Conservation (phyloP, 176 grass and related monocot genomes). For the Oryza australiensis region DNA sequence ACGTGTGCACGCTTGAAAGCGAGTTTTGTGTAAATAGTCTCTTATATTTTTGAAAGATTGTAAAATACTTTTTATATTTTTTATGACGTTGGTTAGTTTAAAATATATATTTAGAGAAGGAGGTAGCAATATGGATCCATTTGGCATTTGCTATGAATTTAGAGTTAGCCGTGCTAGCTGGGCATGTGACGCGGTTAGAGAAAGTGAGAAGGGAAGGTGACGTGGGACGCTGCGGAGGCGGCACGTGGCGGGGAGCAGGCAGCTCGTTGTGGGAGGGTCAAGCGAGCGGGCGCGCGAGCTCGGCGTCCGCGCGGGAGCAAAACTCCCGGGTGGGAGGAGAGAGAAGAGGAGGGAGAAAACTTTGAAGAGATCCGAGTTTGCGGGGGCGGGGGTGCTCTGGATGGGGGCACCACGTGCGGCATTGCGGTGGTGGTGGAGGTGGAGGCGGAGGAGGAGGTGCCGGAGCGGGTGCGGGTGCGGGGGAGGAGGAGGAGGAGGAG, state of each 20-base stretch:
- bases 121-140: neutral
- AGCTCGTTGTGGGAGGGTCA: constrained; percentile 37
- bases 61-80: too few relatives aligned
- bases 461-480: constrained; percentile 14
- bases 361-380: constrained; percentile 45
- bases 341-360: constrained; percentile 30
- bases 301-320: constrained; percentile 41
- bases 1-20: too few relatives aligned
- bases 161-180: neutral
- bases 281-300: constrained; percentile 49
- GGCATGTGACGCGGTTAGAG: neutral
- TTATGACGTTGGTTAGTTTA: too few relatives aligned
- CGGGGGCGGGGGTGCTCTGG: constrained; percentile 46
- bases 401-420: constrained; percentile 64
- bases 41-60: neutral
- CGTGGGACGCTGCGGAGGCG: constrained; percentile 8
- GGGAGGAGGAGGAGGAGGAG: constrained; percentile 11
- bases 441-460: too few relatives aligned
- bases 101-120: too few relatives aligned
- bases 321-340: constrained; percentile 51
- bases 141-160: neutral
- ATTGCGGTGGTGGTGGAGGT: constrained; percentile 47
- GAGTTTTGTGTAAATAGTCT: too few relatives aligned
- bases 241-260: constrained; percentile 42
- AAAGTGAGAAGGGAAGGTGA: neutral